A percentile compares a stretch with the other conserved stretches of the same genome.
These are phyloP conservation scores for Microdochium bolleyi DNA, from an alignment of 2,329 filamentous ascomycete genomes.

Conservation along the genomic window DNA sequence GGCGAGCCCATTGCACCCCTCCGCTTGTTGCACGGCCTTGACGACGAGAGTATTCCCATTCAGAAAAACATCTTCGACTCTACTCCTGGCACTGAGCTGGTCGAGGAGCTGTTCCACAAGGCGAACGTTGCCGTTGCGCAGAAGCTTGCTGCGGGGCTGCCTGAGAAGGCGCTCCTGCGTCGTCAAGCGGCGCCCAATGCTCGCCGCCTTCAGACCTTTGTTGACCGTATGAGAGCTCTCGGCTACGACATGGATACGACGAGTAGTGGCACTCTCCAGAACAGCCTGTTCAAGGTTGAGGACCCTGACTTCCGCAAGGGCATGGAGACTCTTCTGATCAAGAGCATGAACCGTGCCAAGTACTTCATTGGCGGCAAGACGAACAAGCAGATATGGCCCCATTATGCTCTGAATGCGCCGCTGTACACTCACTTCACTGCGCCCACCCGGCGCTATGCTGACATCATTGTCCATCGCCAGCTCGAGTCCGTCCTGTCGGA, in stretches of 20 bases:
- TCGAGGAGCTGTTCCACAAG: conserved; percentile 93
- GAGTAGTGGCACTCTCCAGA: conserved; percentile 86
- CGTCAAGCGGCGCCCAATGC: conserved; percentile 80
- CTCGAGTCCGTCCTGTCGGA: conserved; percentile 80
- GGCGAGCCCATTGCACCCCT: conserved; percentile 75
- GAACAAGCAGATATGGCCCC: conserved; percentile 67
- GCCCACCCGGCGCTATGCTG: conserved; percentile 88
- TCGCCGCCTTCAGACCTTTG: conserved; percentile 82
- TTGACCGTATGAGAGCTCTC: conserved; percentile 85
- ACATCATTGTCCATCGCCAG: conserved; percentile 92
- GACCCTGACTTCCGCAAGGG: conserved; percentile 88
- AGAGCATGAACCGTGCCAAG: conserved; percentile 93
- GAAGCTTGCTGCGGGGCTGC: conserved; percentile 69
- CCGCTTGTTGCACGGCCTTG: conserved; percentile 83
- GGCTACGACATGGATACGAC: conserved; percentile 84
- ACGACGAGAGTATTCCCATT: conserved; percentile 96
- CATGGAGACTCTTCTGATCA: conserved; percentile 92
- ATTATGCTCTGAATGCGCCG: conserved; percentile 88
- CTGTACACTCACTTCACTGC: conserved; percentile 97
- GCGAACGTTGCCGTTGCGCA: conserved; percentile 85
- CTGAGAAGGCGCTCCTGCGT: conserved; percentile 87
- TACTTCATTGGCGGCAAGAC: conserved; percentile 84
- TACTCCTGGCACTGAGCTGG: conserved; percentile 79
- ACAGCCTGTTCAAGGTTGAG: conserved; percentile 88
- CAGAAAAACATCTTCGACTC: conserved; percentile 95